A percentile compares a stretch with the other conserved stretches of the same genome.
phyloP scores from a whole-genome alignment of 495 filamentous ascomycete species.

The Extremus antarcticus region DNA sequence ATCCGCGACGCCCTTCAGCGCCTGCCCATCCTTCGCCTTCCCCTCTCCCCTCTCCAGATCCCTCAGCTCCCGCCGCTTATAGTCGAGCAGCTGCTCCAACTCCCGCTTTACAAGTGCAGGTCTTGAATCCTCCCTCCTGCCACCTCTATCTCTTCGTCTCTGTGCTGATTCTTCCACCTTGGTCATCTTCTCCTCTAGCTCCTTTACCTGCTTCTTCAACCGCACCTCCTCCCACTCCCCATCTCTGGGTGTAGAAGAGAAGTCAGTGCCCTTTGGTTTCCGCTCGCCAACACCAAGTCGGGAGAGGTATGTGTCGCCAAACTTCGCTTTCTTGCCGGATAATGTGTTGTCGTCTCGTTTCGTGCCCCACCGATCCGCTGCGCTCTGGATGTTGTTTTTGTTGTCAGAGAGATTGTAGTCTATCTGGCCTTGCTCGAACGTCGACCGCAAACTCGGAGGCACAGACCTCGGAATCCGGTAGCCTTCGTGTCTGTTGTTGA shows the following conservation, averaged over 20 bases:
- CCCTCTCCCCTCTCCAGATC: slow-evolving; percentile 35
- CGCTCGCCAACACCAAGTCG: slow-evolving; percentile 78
- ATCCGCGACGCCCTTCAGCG: slow-evolving; percentile 41
- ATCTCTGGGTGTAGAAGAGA: slow-evolving; percentile 58
- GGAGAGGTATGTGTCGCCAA: slow-evolving; percentile 91
- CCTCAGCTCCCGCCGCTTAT: slow-evolving; percentile 55
- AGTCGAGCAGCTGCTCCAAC: slow-evolving; percentile 77
- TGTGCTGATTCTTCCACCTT: slow-evolving; percentile 56
- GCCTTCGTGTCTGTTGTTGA: slow-evolving; percentile 89
- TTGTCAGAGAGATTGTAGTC: slow-evolving; percentile 79
- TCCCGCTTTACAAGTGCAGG: slow-evolving; percentile 87
- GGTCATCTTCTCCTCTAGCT: slow-evolving; percentile 74
- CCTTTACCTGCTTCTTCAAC: slow-evolving; percentile 78
- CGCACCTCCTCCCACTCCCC: slow-evolving; percentile 82
- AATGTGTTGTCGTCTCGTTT: slow-evolving; percentile 58
- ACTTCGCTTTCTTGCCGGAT: slow-evolving; percentile 85
- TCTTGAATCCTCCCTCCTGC: slow-evolving; percentile 49
- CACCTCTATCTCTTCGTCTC: slow-evolving; percentile 39
- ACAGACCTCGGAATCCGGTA: slow-evolving; percentile 90
- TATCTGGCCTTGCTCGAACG: slow-evolving; percentile 87
- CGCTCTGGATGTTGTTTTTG: slow-evolving; percentile 27
- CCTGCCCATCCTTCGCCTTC: slow-evolving; percentile 24
- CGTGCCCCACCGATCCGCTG: slow-evolving; percentile 53
- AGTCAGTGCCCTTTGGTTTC: slow-evolving; percentile 72
- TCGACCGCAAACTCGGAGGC: slow-evolving; percentile 76